Conservation (phyloP, 1,284 basidiomycete species). For the Rhizopogon parksii region DNA sequence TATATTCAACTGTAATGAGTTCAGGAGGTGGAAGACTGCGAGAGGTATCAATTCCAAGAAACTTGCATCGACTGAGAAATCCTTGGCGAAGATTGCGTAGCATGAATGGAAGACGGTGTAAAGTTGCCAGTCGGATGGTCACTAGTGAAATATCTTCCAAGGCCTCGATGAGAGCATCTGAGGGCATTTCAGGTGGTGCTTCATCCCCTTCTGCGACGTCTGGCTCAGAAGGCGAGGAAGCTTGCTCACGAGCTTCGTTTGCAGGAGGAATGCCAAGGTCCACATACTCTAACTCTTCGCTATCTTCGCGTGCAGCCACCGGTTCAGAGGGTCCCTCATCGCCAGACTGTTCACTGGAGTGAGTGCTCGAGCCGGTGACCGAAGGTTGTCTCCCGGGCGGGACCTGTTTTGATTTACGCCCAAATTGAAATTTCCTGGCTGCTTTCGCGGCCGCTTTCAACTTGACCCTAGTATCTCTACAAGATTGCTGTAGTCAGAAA, state of each 20-base stretch:
- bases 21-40: conserved; percentile 11
- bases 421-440: conserved; percentile 6
- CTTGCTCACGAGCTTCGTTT: background rate
- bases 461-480: background rate
- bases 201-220: background rate
- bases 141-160: conserved; percentile 16
- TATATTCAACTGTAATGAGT: conserved; percentile 28
- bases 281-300: background rate
- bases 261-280: background rate
- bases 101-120: conserved; percentile 44
- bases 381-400: background rate
- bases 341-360: background rate
- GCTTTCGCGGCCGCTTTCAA: conserved; percentile 7
- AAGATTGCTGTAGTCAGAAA: background rate
- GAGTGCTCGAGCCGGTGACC: background rate
- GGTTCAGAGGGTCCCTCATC: background rate
- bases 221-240: background rate
- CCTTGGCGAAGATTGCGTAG: conserved; percentile 41
- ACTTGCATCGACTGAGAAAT: conserved; percentile 33
- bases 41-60: conserved; percentile 14
- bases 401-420: background rate
- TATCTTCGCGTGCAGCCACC: background rate
- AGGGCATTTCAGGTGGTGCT: conserved; percentile 10
- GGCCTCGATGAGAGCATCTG: conserved; percentile 17
- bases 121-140: conserved; percentile 17